Conservation (phyloP, 768 basidiomycete species). For the Tephrocybe rancida region DNA sequence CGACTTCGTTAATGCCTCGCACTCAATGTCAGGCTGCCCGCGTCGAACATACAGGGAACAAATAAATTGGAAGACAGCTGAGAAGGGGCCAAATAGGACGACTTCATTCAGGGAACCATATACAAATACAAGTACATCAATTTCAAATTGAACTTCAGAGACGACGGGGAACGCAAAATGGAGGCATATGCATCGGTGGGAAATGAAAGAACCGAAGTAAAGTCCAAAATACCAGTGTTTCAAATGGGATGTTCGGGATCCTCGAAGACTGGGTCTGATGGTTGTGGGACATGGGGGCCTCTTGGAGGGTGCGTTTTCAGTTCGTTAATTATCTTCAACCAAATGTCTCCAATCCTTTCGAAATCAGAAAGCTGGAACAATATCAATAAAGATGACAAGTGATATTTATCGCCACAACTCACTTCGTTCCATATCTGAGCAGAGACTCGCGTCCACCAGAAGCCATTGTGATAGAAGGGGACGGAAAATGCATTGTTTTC, state of each 20-base stretch:
- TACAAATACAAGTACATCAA: too few relatives aligned
- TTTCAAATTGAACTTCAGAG: too few relatives aligned
- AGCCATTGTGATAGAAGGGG: constrained; percentile 17
- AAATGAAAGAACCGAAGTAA: too few relatives aligned
- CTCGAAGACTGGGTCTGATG: neutral
- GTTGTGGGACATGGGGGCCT: neutral
- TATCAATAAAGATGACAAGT: neutral
- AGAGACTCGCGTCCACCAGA: constrained; percentile 23
- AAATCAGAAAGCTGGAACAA: constrained; percentile 2
- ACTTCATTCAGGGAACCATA: too few relatives aligned
- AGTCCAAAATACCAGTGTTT: too few relatives aligned
- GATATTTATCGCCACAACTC: neutral
- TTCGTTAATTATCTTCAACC: constrained; percentile 3
- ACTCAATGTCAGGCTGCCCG: too few relatives aligned
- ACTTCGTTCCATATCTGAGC: constrained; percentile 25
- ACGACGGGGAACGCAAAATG: too few relatives aligned
- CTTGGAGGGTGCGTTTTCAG: neutral
- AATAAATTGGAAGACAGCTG: too few relatives aligned
- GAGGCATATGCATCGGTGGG: too few relatives aligned
- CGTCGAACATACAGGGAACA: too few relatives aligned
- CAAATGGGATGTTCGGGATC: neutral
- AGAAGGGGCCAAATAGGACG: too few relatives aligned
- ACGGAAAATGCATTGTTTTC: constrained; percentile 25
- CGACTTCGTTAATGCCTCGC: too few relatives aligned
- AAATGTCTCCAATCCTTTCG: constrained; percentile 1